Evolutionary conservation across 1,139 yeast genomes (phyloP).

Genomic region (Blastobotrys aristatus): DNA sequence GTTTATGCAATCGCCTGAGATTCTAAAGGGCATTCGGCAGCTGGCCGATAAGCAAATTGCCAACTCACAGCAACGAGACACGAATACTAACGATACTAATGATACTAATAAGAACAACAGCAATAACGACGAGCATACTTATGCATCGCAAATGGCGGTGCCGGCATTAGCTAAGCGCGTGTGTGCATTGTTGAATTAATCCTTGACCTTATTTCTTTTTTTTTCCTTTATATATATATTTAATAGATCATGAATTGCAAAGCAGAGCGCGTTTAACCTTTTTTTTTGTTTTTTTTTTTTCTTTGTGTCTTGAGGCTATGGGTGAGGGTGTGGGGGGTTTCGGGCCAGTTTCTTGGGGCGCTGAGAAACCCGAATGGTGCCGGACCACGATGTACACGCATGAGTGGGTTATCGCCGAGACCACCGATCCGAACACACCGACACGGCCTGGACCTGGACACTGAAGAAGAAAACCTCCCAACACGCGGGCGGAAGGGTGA

Average conservation of each 20-base stretch:
- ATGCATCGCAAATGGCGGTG: constrained; percentile 35
- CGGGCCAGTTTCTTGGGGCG: too few species aligned
- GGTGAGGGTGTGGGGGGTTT: too few species aligned
- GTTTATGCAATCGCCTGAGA: constrained; percentile 33
- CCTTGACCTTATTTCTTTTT: not conserved
- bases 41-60: constrained; percentile 35
- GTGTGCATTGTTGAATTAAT: constrained; percentile 22
- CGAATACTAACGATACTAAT: not conserved
- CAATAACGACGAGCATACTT: constrained; percentile 22
- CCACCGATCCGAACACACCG: too few species aligned
- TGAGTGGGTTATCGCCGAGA: too few species aligned
- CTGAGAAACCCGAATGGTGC: too few species aligned
- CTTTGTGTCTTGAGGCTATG: not conserved
- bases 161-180: constrained; percentile 36
- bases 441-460: too few species aligned
- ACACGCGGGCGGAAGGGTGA: too few species aligned
- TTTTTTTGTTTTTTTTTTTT: not conserved
- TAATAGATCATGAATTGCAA: not conserved
- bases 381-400: too few species aligned
- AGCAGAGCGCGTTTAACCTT: not conserved
- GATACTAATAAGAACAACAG: constrained; percentile 17
- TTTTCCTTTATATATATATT: not conserved
- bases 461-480: not conserved
- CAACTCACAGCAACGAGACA: constrained; percentile 19
- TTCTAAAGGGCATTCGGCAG: constrained; percentile 31